Evolutionary conservation across 164 flowering plant species (phyloP).

Genomic region (Euptelea pleiosperma): DNA sequence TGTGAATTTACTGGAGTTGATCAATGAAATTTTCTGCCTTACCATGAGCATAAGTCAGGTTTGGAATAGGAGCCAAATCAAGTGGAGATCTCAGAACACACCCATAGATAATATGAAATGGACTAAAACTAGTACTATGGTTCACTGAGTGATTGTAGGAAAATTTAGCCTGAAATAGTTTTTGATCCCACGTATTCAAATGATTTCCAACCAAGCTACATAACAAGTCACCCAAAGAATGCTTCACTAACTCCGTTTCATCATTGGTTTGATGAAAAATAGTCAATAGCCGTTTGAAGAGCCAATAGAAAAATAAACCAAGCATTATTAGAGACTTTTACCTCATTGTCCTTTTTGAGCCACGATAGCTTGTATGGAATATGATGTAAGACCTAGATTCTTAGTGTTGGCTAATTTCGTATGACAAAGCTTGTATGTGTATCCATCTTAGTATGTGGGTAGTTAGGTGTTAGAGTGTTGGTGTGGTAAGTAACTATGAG

Average conservation of each 20-base stretch:
- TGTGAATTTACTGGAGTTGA: background rate
- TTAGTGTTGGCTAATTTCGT: too few relatives aligned
- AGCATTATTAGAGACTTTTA: too few relatives aligned
- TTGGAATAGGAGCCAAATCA: background rate
- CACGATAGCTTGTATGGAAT: too few relatives aligned
- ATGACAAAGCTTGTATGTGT: too few relatives aligned
- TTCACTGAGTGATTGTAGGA: background rate
- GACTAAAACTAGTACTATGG: background rate
- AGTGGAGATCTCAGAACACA: background rate
- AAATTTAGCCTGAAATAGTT: background rate
- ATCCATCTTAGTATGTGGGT: too few relatives aligned
- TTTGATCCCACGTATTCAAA: background rate
- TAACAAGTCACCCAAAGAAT: slow-evolving; percentile 4
- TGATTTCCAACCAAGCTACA: background rate
- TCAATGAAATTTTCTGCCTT: background rate
- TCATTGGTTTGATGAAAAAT: too few relatives aligned
- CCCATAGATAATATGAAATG: slow-evolving; percentile 4
- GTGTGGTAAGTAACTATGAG: too few relatives aligned
- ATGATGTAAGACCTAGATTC: too few relatives aligned
- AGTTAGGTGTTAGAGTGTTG: too few relatives aligned
- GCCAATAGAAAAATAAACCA: too few relatives aligned
- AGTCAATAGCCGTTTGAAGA: too few relatives aligned
- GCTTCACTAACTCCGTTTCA: background rate
- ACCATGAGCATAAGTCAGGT: background rate
- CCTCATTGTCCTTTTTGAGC: too few relatives aligned